A percentile compares a stretch with the other conserved stretches of the same genome.
phyloP scores from a whole-genome alignment of 1,139 yeast genomes.

The Nakaseomyces delphensis region DNA sequence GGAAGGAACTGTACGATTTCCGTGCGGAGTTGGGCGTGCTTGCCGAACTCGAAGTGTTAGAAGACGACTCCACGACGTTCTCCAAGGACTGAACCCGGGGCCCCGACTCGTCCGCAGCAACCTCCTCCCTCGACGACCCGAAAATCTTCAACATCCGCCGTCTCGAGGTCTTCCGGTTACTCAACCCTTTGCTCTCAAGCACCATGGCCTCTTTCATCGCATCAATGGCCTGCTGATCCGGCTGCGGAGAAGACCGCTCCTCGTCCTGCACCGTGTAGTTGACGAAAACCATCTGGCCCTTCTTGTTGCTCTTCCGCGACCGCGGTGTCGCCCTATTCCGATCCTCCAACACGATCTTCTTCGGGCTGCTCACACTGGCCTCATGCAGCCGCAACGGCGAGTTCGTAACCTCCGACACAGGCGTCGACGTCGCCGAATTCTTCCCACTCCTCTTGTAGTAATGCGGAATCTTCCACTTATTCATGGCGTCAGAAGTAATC shows the following conservation, averaged over 20 bases:
- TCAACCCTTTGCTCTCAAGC: constrained; percentile 2
- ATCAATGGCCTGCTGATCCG: constrained; percentile 4
- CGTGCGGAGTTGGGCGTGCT: constrained; percentile 8
- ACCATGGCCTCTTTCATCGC: constrained; percentile 2
- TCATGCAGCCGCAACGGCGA: constrained; percentile 3
- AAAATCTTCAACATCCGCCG: constrained; percentile 29
- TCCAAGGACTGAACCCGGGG: constrained; percentile 7
- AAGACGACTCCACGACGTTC: neutral
- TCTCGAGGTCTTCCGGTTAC: constrained; percentile 22
- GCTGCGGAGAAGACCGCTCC: neutral
- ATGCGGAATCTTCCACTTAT: constrained; percentile 32
- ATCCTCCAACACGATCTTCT: constrained; percentile 25
- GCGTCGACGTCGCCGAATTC: constrained; percentile 2
- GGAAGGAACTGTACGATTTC: constrained; percentile 22
- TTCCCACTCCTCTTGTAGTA: constrained; percentile 16
- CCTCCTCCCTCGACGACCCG: constrained; percentile 11
- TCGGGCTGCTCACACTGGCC: constrained; percentile 24
- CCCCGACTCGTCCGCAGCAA: constrained; percentile 4
- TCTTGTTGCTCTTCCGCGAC: constrained; percentile 18
- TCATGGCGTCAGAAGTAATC: constrained; percentile 18
- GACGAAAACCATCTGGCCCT: constrained; percentile 30
- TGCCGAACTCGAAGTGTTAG: constrained; percentile 9
- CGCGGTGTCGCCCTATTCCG: constrained; percentile 12
- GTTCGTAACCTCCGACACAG: neutral
- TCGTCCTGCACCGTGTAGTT: constrained; percentile 30